phyloP scores from a whole-genome alignment of 2,329 filamentous ascomycete genomes.

The Trichoderma citrinoviride region DNA sequence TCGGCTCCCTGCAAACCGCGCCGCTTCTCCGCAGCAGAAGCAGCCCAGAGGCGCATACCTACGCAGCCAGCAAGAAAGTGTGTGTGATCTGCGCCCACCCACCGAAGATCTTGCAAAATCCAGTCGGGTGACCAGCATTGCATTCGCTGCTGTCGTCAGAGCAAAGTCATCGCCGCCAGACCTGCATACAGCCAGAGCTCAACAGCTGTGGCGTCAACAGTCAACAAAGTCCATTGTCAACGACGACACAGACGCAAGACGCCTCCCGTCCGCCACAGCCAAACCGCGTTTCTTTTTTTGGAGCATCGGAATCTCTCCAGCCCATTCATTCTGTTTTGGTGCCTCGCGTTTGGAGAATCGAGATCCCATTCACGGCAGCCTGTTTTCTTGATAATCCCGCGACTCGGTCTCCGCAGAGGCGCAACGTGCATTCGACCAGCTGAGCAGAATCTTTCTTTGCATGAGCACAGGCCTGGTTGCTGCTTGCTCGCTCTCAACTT shows the following conservation, averaged over 20 bases:
- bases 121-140: slow-evolving; percentile 8
- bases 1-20: neutral
- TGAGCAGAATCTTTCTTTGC: neutral
- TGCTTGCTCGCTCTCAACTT: neutral
- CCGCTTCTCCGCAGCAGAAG: neutral
- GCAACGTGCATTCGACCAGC: neutral
- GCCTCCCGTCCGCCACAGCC: slow-evolving; percentile 22
- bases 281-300: slow-evolving; percentile 21
- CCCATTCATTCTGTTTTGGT: neutral
- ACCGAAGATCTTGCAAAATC: slow-evolving; percentile 15
- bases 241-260: neutral
- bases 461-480: slow-evolving; percentile 12
- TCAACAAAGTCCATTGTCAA: neutral
- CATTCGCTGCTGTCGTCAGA: slow-evolving; percentile 12
- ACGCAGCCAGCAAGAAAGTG: neutral
- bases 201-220: neutral
- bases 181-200: slow-evolving; percentile 1
- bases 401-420: neutral
- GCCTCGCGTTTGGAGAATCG: neutral
- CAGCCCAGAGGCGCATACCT: neutral
- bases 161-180: slow-evolving; percentile 4
- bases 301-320: slow-evolving; percentile 1
- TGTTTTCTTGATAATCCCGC: neutral
- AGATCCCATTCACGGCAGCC: neutral
- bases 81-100: slow-evolving; percentile 16